Base-by-base conservation (phyloP, 139 green algal genomes). In the Closterium sp. region DNA sequence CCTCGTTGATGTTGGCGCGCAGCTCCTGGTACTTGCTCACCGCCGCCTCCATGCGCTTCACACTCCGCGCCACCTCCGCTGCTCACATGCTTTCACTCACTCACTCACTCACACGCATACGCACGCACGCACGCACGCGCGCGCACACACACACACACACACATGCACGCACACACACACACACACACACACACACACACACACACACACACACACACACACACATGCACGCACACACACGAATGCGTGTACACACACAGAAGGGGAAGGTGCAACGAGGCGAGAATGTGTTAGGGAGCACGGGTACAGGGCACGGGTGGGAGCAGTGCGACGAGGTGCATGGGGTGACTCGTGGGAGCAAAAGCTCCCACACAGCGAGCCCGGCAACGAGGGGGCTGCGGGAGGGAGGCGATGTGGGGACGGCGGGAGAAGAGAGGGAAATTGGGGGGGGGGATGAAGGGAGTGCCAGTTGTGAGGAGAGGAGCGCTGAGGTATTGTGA, bases 1-100 rank as follows among this genome's bases (percentile, higher is more conserved):
- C 97, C 94, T 98, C 96, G 25, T 92, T 95, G 84, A 98, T 91
- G 94, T 97, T 96, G 88, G 96, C 93, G 35, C 95, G 93, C 88
- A 98, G 92, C 91, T 98, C 96, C 32, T 92, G 92, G 94, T 96
- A 98, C 33, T 91, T 93, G 64, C 33, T 36, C 25, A 88, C 90
- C 25, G 90, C 90, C 28, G 2, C 36, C 25, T 64, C 36, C 33
- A 93, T 93, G 88, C 91, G 90, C 35, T 93, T 93, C 30, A 85
- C 33, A 19, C 87, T 28, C 34, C 89, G 89, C 6, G 1, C 90
- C 35, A 90, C 33, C 34, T 88, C 21, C 30, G 84, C 84, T 88
- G 84, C 84, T 86, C n/a, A 33, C 83, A 86, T 19, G 28, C n/a
- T 5, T 21, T 21, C 83, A 86, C n/a, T 4, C n/a, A 86, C 8